phyloP scores from a whole-genome alignment of 148 eudicot genomes.

The Diospyros lotus region DNA sequence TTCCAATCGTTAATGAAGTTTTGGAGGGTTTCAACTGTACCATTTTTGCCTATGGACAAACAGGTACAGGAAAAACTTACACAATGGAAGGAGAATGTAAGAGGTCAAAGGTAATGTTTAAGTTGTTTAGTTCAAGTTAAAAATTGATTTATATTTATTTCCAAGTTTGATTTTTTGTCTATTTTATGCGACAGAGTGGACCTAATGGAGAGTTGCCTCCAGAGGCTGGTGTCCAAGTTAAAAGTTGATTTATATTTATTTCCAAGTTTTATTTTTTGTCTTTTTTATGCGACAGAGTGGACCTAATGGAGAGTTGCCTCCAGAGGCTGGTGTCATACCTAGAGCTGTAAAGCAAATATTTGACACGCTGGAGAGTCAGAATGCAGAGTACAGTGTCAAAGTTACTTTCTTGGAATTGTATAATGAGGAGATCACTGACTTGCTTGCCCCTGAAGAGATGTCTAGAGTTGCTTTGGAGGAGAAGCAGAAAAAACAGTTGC shows the following conservation, averaged over 20 bases:
- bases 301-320: slow-evolving; percentile 77
- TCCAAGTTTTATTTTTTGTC: not conserved
- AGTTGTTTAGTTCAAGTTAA: not conserved
- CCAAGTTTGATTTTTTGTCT: not conserved
- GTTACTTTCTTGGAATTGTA: slow-evolving; percentile 93
- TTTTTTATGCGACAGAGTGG: slow-evolving; percentile 49
- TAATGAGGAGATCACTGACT: slow-evolving; percentile 96
- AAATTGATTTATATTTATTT: not conserved
- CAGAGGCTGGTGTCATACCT: slow-evolving; percentile 95
- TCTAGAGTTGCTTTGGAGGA: slow-evolving; percentile 65
- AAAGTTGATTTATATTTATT: no score
- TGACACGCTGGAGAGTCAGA: slow-evolving; percentile 87
- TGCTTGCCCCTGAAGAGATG: slow-evolving; percentile 89
- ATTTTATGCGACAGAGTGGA: slow-evolving; percentile 47
- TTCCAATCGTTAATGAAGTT: slow-evolving; percentile 90
- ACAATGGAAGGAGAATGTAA: slow-evolving; percentile 98
- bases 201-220: slow-evolving; percentile 79
- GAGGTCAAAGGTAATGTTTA: slow-evolving; percentile 67
- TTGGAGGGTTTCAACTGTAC: slow-evolving; percentile 97
- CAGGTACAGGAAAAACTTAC: slow-evolving; percentile 98
- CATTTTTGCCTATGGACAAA: slow-evolving; percentile 98
- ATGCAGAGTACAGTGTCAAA: slow-evolving; percentile 94
- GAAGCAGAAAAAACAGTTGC: slow-evolving; percentile 79
- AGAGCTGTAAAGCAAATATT: slow-evolving; percentile 91
- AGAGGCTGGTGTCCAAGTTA: slow-evolving; percentile 96